Conservation (phyloP, 179 eudicot genomes). For the Silene vulgaris region DNA sequence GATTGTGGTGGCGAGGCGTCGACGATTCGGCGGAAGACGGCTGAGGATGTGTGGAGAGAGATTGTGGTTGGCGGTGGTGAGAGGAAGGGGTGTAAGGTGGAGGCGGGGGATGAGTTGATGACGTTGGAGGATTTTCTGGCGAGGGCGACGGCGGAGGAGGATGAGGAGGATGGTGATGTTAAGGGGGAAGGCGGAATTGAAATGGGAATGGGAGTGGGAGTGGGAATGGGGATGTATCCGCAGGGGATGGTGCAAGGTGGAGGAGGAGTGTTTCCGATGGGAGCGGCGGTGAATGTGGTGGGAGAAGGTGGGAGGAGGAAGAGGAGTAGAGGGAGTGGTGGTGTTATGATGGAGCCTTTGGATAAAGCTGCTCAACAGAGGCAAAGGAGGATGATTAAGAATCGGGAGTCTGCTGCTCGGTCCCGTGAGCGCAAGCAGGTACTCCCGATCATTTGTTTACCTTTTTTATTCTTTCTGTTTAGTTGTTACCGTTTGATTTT, state of each 20-base stretch:
- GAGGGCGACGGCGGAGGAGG: conserved; percentile 33
- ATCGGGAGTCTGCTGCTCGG: conserved; percentile 86
- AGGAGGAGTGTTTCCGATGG: conserved; percentile 11
- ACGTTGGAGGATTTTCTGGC: conserved; percentile 44
- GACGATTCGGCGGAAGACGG: conserved; percentile 29
- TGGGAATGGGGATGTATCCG: conserved; percentile 18
- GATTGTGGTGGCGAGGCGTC: conserved; percentile 9
- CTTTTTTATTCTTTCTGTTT: background rate
- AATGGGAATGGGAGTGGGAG: conserved; percentile 1
- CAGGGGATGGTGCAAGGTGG: conserved; percentile 21
- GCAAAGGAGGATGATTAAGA: conserved; percentile 91
- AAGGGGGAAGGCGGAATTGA: conserved; percentile 9
- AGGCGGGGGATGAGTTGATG: conserved; percentile 38
- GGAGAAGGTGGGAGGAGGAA: conserved; percentile 33
- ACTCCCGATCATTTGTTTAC: background rate
- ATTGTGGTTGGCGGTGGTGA: conserved; percentile 29
- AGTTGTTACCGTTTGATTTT: no score
- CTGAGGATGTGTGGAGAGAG: conserved; percentile 43
- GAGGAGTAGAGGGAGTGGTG: conserved; percentile 39
- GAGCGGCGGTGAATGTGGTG: conserved; percentile 13
- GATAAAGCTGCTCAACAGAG: conserved; percentile 80
- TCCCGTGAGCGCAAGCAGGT: conserved; percentile 95
- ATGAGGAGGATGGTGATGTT: conserved; percentile 18
- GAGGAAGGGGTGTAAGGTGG: conserved; percentile 34
- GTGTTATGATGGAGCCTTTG: conserved; percentile 32